Conservation (phyloP, 768 basidiomycete genomes). For the Paxillus involutus region DNA sequence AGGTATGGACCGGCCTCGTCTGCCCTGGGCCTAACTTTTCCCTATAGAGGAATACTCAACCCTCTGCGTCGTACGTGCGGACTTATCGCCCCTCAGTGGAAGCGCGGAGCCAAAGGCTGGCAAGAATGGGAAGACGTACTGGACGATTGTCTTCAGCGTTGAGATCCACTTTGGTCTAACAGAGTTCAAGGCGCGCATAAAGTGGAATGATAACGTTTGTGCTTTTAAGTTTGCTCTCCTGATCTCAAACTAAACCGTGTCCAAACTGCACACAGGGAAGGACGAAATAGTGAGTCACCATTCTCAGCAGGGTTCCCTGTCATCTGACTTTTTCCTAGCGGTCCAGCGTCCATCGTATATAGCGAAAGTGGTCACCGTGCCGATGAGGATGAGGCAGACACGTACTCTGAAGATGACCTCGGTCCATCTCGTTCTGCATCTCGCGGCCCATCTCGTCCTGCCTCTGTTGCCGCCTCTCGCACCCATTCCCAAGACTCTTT, state of each 20-base stretch:
- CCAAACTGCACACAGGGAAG: constrained; percentile 45
- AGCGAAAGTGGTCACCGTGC: constrained; percentile 75
- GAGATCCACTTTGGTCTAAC: constrained; percentile 84
- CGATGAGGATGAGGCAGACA: constrained; percentile 71
- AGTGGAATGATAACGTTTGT: constrained; percentile 79
- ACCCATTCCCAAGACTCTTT: constrained; percentile 49
- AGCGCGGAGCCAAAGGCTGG: constrained; percentile 70
- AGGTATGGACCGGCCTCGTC: neutral
- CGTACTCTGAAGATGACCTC: constrained; percentile 64
- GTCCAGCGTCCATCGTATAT: constrained; percentile 79
- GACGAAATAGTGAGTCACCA: constrained; percentile 63
- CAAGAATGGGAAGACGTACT: constrained; percentile 67
- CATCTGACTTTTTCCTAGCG: constrained; percentile 40
- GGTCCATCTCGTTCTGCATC: constrained; percentile 31
- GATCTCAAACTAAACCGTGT: constrained; percentile 2
- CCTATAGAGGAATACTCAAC: constrained; percentile 68
- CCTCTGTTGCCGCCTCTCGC: constrained; percentile 52
- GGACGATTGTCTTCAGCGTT: constrained; percentile 83
- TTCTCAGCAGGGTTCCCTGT: neutral
- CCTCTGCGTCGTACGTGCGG: constrained; percentile 75
- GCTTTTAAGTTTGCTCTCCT: neutral
- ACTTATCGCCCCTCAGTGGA: constrained; percentile 67
- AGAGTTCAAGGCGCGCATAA: constrained; percentile 79
- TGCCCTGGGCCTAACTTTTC: neutral
- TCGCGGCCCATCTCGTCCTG: constrained; percentile 39